These are phyloP conservation scores for Telfairia occidentalis DNA, from an alignment of 331 rosid species.

Conservation along the genomic window DNA sequence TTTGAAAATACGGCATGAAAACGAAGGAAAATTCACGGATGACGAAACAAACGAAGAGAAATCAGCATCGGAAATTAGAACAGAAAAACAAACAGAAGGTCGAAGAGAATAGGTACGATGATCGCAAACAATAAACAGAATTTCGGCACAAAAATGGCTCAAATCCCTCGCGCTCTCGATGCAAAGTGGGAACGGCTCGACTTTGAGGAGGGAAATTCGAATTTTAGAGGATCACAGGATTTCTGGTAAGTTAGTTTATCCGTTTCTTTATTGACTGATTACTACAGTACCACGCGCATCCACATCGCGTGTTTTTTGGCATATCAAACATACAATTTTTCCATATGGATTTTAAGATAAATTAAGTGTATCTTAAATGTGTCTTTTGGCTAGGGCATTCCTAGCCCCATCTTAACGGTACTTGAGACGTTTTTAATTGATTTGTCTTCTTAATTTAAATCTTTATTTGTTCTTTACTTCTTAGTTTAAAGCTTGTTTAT, in stretches of 20 bases:
- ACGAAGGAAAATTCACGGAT: background rate
- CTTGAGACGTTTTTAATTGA: too few species aligned
- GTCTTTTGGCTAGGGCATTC: too few species aligned
- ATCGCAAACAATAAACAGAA: background rate
- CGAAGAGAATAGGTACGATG: background rate
- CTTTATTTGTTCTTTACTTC: too few species aligned
- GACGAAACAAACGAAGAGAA: background rate
- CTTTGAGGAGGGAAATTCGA: background rate
- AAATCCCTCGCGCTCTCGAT: background rate
- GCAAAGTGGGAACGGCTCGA: background rate
- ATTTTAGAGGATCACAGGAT: background rate
- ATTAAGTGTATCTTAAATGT: too few species aligned
- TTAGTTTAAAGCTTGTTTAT: too few species aligned
- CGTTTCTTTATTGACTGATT: background rate
- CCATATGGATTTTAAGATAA: background rate
- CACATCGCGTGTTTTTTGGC: background rate
- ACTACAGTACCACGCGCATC: slow-evolving; percentile 5
- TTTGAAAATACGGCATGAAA: background rate
- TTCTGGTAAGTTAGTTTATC: slow-evolving; percentile 15
- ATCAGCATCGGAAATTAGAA: background rate
- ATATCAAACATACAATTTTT: too few species aligned
- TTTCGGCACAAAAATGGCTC: background rate
- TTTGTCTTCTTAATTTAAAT: too few species aligned
- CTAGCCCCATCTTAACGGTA: too few species aligned
- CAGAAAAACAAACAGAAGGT: background rate